These are phyloP conservation scores for Beauveria varroae DNA, from an alignment of 2,329 filamentous ascomycete genomes.

Conservation along the genomic window DNA sequence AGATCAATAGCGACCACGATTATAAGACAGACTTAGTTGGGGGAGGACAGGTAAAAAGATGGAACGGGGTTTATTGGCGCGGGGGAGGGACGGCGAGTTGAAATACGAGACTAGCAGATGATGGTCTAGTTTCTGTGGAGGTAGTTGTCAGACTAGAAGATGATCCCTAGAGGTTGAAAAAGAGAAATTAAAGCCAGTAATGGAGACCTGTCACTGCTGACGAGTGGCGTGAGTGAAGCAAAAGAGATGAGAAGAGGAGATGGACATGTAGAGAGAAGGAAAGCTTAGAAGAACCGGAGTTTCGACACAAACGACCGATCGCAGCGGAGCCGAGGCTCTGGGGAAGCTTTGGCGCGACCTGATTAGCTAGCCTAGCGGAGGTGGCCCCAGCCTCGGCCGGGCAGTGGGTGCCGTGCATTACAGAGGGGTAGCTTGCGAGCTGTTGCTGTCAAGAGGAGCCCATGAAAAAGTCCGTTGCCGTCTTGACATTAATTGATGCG, in stretches of 20 bases:
- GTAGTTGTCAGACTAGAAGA: neutral
- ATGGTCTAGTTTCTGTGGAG: neutral
- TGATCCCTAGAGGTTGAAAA: neutral
- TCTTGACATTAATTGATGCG: neutral
- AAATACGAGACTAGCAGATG: neutral
- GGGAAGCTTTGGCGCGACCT: slow-evolving; percentile 9
- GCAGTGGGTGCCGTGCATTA: neutral
- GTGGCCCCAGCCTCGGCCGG: slow-evolving; percentile 4
- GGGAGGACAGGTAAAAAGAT: neutral
- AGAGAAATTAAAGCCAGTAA: neutral
- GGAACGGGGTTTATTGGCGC: neutral
- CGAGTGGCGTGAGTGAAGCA: neutral
- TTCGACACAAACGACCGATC: slow-evolving; percentile 2
- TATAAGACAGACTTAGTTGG: neutral
- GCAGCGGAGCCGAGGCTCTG: slow-evolving; percentile 11
- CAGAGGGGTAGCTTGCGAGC: neutral
- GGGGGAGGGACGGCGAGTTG: neutral
- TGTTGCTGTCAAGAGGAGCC: neutral
- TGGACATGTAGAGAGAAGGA: neutral
- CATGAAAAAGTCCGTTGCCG: neutral
- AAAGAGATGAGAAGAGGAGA: neutral
- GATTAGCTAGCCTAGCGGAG: slow-evolving; percentile 4
- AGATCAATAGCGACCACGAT: neutral
- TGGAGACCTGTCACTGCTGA: neutral
- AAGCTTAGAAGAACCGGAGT: neutral